A percentile compares a stretch with the other conserved stretches of the same genome.
Evolutionary conservation across 2,329 filamentous ascomycete species (phyloP).

Genomic region (Parastagonospora avenae): DNA sequence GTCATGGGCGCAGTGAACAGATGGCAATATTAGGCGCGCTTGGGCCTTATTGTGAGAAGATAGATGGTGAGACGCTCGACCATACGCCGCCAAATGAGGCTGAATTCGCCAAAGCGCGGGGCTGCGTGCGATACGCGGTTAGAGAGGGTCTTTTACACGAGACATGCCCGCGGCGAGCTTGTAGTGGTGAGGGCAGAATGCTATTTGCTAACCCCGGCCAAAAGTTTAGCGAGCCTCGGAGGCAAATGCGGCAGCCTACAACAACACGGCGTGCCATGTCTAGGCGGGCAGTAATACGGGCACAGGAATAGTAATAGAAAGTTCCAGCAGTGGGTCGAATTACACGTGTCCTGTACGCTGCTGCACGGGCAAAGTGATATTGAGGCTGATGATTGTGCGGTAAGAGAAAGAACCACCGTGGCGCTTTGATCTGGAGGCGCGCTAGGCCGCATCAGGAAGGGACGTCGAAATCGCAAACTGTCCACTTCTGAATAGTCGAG

Average conservation of each 20-base stretch:
- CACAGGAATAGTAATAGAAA: slow-evolving; percentile 15
- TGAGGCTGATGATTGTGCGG: slow-evolving; percentile 38
- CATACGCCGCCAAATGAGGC: slow-evolving; percentile 6
- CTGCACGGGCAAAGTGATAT: slow-evolving; percentile 32
- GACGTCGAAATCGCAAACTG: slow-evolving; percentile 35
- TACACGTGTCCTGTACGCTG: slow-evolving; percentile 40
- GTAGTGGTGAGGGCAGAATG: background rate
- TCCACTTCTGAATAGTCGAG: slow-evolving; percentile 36
- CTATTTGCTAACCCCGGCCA: background rate
- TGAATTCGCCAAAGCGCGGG: slow-evolving; percentile 13
- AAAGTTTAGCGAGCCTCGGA: background rate
- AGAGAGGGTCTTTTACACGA: slow-evolving; percentile 2
- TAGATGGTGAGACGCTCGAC: slow-evolving; percentile 13
- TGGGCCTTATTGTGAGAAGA: slow-evolving; percentile 11
- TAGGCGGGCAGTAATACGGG: background rate
- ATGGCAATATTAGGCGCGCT: slow-evolving; percentile 1
- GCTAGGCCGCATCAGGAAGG: slow-evolving; percentile 25
- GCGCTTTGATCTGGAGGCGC: slow-evolving; percentile 11
- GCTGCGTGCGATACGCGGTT: slow-evolving; percentile 11
- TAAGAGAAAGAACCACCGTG: slow-evolving; percentile 26
- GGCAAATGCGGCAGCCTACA: background rate
- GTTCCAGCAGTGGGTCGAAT: slow-evolving; percentile 21
- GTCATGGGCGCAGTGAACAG: slow-evolving; percentile 1
- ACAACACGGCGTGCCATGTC: too few species aligned
- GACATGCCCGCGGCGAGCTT: background rate